Evolutionary conservation across 441 rosid genomes (phyloP).

Genomic region (Breynia disticha): DNA sequence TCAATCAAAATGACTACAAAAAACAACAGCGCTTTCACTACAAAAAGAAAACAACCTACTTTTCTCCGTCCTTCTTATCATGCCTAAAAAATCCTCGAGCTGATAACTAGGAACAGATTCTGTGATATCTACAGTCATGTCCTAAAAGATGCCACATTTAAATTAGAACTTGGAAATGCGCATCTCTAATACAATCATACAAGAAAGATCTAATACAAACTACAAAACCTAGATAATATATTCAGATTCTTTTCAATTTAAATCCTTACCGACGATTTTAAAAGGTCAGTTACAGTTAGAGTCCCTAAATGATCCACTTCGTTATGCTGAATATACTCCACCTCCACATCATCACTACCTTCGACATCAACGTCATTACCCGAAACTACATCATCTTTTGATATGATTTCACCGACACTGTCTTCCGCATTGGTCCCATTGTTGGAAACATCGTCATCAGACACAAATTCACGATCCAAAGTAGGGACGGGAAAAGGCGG

Average conservation of each 20-base stretch:
- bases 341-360: conserved; percentile 12
- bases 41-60: conserved; percentile 35
- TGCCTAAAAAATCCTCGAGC: conserved; percentile 52
- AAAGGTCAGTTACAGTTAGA: conserved; percentile 28
- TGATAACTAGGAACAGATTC: conserved; percentile 41
- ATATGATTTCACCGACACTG: neutral
- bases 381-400: no score
- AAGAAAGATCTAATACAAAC: no score
- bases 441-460: conserved; percentile 11
- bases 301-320: conserved; percentile 19
- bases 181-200: neutral
- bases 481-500: conserved; percentile 12
- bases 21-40: conserved; percentile 1
- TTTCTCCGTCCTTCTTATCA: conserved; percentile 81
- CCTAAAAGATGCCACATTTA: conserved; percentile 25
- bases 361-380: conserved; percentile 16
- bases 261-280: conserved; percentile 44
- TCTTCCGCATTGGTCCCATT: conserved; percentile 7
- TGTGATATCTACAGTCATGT: conserved; percentile 32
- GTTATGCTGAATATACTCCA: conserved; percentile 14
- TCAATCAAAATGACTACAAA: conserved; percentile 1
- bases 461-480: conserved; percentile 16
- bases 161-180: no score
- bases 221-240: neutral
- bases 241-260: neutral